Base-by-base conservation (phyloP, 192 early-diverging fungal species). In the Umbelopsis sp. region DNA sequence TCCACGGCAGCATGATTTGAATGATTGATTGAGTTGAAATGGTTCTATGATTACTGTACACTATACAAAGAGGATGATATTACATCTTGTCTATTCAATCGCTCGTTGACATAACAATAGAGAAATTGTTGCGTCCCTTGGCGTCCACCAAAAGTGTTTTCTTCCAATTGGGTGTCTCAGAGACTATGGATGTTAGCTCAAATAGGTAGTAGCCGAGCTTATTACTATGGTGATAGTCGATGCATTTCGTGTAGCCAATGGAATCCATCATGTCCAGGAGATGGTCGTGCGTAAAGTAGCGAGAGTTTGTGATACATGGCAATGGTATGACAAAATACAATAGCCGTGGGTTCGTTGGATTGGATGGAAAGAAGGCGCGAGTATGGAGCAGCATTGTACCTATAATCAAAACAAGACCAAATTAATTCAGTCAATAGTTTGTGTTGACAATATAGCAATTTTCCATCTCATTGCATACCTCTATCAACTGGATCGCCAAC, bases 161-260 rank as follows among this genome's bases (percentile, higher is more conserved):
- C 25, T 85, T 83, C 56, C 84, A 90, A 11, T 17, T 6, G 1
- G 67, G 11, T 38, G 38, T 17, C 50, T 65, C 62, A 25, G 69
- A 52, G 1, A 53, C 68, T 44, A 25, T 50, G 20, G n/a, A 12
- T 36, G 47, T 69, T 34, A 85, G 72, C 16, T 80, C 74, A 74
- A 94, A 92, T 1, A 94, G 71, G 73, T 93, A 93, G 77, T 94
- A 89, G 2, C 92, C 93, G n/a, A 97, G 80, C 68, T 93, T 92
- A 45, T 84, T 86, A 0, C 93, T 86, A 69, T 88, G 85, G 70
- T 95, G 90, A 34, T 80, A 73, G 26, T 79, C 71, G 14, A 91
- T 79, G 34, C 89, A 78, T 10, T 78, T 73, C 0, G 79, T 66
- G 70, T 91, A 94, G 3, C 92, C 92, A 11, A 95, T 75, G 11